Conservation (phyloP, 805 yeast genomes). For the Metschnikowia matae region DNA sequence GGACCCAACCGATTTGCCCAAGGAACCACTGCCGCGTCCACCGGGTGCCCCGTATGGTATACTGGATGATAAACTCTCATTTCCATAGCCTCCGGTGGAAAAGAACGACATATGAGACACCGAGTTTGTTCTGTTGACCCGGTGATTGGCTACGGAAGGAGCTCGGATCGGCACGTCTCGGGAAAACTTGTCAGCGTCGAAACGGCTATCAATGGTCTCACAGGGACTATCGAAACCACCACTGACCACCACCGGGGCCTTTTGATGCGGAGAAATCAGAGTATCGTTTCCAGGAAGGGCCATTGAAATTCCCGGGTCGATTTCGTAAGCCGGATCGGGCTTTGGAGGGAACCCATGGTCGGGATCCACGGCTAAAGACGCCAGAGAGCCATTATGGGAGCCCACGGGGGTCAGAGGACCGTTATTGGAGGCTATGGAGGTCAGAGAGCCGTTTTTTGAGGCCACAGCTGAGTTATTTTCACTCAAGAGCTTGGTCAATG, state of each 20-base stretch:
- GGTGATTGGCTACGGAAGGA: constrained; percentile 28
- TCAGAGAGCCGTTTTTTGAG: constrained; percentile 5
- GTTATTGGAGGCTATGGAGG: constrained; percentile 4
- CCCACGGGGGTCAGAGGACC: neutral
- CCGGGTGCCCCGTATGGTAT: constrained; percentile 76
- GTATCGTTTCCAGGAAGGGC: neutral
- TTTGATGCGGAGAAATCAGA: constrained; percentile 8
- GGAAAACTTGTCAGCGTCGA: constrained; percentile 5
- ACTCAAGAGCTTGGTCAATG: constrained; percentile 36
- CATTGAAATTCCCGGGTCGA: neutral
- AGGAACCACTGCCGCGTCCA: constrained; percentile 32
- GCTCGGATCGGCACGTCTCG: constrained; percentile 18
- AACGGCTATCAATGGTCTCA: constrained; percentile 4
- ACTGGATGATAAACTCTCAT: constrained; percentile 49
- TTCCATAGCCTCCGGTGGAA: constrained; percentile 29
- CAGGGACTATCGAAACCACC: constrained; percentile 17
- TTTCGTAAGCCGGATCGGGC: neutral
- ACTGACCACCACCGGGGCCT: constrained; percentile 17
- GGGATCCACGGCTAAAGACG: neutral
- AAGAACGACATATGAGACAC: constrained; percentile 38
- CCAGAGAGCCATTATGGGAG: no score
- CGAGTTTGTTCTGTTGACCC: constrained; percentile 40
- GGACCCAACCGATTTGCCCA: constrained; percentile 10
- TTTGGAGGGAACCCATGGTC: neutral
- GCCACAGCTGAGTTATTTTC: constrained; percentile 23